Percentiles rank a stretch among this genome's conserved stretches.
These are phyloP conservation scores for Flaveria ramosissima DNA, from an alignment of 129 eudicot genomes.

Conservation along the genomic window DNA sequence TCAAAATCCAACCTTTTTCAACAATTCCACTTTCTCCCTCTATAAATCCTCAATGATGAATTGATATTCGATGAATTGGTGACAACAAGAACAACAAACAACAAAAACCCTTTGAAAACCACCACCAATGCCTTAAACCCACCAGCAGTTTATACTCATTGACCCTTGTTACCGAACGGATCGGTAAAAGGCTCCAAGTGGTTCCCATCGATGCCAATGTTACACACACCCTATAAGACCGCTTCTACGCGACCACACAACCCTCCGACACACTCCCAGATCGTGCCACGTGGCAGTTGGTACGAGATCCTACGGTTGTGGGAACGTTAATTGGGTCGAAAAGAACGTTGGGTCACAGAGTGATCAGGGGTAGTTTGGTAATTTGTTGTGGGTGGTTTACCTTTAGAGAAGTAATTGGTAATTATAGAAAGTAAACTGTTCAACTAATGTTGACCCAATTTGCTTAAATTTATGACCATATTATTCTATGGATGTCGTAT, in stretches of 20 bases:
- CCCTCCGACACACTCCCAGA: constrained; percentile 34
- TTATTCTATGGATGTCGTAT: constrained; percentile 40
- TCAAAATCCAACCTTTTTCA: constrained; percentile 25
- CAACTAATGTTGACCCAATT: constrained; percentile 39
- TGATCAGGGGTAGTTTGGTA: constrained; percentile 27
- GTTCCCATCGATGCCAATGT: constrained; percentile 22
- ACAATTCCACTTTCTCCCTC: neutral
- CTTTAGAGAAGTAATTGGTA: constrained; percentile 21
- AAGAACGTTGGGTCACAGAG: constrained; percentile 82
- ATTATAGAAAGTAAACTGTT: constrained; percentile 23
- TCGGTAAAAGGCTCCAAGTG: constrained; percentile 43
- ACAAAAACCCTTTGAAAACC: constrained; percentile 77
- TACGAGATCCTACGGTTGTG: constrained; percentile 46
- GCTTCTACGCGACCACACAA: constrained; percentile 63
- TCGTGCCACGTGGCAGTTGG: constrained; percentile 47
- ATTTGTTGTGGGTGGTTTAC: neutral
- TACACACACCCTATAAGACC: constrained; percentile 61
- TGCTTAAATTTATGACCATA: constrained; percentile 48
- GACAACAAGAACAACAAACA: neutral
- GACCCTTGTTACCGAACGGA: constrained; percentile 58
- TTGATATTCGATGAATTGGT: neutral
- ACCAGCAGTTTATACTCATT: constrained; percentile 63
- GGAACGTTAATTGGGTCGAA: constrained; percentile 45
- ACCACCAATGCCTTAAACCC: constrained; percentile 65
- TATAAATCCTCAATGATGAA: too few species aligned